Evolutionary conservation across 2,329 filamentous ascomycete species (phyloP).

Genomic region (Fusarium nisikadoi): DNA sequence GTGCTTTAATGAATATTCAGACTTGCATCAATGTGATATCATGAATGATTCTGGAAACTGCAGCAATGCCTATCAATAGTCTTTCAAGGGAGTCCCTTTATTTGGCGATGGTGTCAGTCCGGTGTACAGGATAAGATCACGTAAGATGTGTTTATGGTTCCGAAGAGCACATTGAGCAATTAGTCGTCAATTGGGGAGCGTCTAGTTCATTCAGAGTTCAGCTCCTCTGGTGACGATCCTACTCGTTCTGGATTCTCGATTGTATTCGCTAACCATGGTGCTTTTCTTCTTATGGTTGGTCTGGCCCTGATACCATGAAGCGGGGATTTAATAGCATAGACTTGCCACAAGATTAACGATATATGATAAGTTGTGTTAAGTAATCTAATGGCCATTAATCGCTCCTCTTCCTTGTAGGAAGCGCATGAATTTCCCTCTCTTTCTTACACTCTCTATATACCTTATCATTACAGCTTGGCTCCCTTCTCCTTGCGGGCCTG

Average conservation of each 20-base stretch:
- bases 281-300: not conserved
- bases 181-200: not conserved
- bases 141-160: not conserved
- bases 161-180: not conserved
- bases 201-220: not conserved
- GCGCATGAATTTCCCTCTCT: not conserved
- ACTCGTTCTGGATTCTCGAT: not conserved
- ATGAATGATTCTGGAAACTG: not conserved
- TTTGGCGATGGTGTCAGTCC: not conserved
- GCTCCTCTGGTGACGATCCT: not conserved
- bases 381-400: not conserved
- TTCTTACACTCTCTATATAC: not conserved
- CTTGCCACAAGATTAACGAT: not conserved
- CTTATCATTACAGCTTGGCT: slow-evolving; percentile 69
- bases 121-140: not conserved
- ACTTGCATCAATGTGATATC: too few relatives aligned
- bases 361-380: not conserved
- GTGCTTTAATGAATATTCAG: not conserved
- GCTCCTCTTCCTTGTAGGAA: not conserved
- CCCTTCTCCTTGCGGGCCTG: slow-evolving; percentile 71
- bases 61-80: not conserved
- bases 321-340: not conserved
- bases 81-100: not conserved
- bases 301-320: too few relatives aligned
- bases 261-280: not conserved